Evolutionary conservation across 352 stramenopile species (phyloP).

Genomic region (Globisporangium cylindrosporum): DNA sequence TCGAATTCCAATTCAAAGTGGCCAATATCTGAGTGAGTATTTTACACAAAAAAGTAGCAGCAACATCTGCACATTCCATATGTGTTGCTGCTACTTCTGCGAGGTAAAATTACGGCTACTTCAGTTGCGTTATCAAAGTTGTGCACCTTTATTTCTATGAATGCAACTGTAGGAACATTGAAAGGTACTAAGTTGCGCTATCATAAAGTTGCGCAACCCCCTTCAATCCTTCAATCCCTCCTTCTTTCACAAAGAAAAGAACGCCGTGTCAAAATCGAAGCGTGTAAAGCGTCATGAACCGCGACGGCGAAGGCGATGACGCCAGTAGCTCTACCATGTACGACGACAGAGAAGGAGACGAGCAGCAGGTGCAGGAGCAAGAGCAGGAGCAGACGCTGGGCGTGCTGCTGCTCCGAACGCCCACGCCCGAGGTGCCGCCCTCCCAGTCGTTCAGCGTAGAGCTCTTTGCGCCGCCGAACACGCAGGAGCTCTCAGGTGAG

Average conservation of each 20-base stretch:
- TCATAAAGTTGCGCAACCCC: too few species aligned
- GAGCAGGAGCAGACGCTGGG: neutral
- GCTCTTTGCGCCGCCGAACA: slow-evolving; percentile 21
- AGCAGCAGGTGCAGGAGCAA: too few species aligned
- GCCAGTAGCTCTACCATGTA: neutral
- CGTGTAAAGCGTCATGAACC: neutral
- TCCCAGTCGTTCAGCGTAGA: slow-evolving; percentile 16
- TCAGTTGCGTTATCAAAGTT: too few species aligned
- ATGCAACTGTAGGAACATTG: too few species aligned
- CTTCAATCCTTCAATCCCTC: slow-evolving; percentile 1
- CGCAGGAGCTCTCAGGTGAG: slow-evolving; percentile 12
- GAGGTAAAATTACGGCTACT: too few species aligned
- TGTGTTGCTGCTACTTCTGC: too few species aligned
- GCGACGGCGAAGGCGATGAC: slow-evolving; percentile 2
- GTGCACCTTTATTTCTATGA: too few species aligned
- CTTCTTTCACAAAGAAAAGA: slow-evolving; percentile 6
- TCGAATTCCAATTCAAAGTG: too few species aligned
- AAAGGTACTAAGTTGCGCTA: too few species aligned
- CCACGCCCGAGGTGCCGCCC: neutral
- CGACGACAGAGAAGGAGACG: neutral
- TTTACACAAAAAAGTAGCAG: too few species aligned
- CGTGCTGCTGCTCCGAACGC: neutral
- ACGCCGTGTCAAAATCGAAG: neutral
- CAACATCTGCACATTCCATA: too few species aligned
- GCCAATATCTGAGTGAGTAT: too few species aligned